These are phyloP conservation scores for Rhododendron griersonianum DNA, from an alignment of 148 eudicot species.

Conservation along the genomic window DNA sequence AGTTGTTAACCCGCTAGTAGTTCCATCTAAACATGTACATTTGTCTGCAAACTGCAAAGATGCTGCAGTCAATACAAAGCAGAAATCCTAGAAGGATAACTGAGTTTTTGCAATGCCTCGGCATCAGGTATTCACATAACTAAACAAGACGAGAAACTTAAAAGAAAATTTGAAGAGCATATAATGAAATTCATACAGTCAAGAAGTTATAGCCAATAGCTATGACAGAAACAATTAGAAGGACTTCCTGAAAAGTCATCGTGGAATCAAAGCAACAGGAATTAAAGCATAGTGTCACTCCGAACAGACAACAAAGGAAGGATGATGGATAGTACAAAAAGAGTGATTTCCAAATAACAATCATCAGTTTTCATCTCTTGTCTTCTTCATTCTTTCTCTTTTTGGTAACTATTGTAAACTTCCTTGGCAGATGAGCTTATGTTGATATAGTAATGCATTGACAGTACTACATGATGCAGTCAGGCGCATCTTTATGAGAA, in stretches of 20 bases:
- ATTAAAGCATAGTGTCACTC: neutral
- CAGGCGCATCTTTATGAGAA: neutral
- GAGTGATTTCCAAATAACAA: neutral
- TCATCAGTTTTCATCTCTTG: neutral
- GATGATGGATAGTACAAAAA: neutral
- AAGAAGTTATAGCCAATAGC: neutral
- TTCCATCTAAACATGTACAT: neutral
- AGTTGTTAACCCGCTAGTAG: neutral
- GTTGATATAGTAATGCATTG: neutral
- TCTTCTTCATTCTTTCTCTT: neutral
- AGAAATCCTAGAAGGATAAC: neutral
- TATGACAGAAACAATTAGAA: neutral
- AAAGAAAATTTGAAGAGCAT: neutral
- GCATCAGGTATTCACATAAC: neutral
- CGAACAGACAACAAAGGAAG: neutral
- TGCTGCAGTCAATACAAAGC: neutral
- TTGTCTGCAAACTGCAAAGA: neutral
- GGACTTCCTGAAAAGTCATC: neutral
- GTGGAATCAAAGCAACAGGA: neutral
- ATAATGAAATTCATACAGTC: neutral
- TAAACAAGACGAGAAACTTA: neutral
- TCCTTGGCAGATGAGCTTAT: neutral
- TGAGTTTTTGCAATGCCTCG: neutral
- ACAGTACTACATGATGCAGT: neutral
- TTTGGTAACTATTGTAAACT: neutral